A percentile compares a stretch with the other conserved stretches of the same genome.
Conservation (phyloP, 331 rosid species). For the Quercus tomentella region DNA sequence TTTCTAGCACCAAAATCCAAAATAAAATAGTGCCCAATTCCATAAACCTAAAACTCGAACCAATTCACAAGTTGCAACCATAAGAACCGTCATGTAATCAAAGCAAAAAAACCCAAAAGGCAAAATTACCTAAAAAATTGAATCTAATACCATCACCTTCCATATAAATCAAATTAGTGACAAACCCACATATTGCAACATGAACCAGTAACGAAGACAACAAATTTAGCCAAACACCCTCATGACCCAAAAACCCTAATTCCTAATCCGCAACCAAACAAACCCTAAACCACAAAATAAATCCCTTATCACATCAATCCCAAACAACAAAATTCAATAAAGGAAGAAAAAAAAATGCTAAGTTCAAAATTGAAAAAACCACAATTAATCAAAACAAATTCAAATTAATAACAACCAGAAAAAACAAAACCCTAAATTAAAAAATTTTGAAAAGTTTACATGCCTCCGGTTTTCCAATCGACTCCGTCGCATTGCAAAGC, state of each 20-base stretch:
- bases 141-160: neutral
- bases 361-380: neutral
- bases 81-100: neutral
- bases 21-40: neutral
- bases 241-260: neutral
- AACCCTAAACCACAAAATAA: neutral
- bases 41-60: neutral
- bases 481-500: conserved; percentile 16
- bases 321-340: neutral
- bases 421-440: conserved; percentile 15
- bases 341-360: neutral
- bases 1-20: conserved; percentile 7
- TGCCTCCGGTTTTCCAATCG: conserved; percentile 32
- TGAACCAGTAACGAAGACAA: neutral
- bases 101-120: neutral
- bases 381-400: neutral
- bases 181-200: neutral
- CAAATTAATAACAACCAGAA: conserved; percentile 1
- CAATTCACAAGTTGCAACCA: neutral
- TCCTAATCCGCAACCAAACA: neutral
- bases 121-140: neutral
- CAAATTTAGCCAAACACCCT: neutral
- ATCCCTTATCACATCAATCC: neutral
- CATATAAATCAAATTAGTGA: neutral
- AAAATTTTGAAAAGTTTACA: conserved; percentile 13